Base-by-base conservation (phyloP, 345 rosid genomes). In the Hirschfeldia incana region DNA sequence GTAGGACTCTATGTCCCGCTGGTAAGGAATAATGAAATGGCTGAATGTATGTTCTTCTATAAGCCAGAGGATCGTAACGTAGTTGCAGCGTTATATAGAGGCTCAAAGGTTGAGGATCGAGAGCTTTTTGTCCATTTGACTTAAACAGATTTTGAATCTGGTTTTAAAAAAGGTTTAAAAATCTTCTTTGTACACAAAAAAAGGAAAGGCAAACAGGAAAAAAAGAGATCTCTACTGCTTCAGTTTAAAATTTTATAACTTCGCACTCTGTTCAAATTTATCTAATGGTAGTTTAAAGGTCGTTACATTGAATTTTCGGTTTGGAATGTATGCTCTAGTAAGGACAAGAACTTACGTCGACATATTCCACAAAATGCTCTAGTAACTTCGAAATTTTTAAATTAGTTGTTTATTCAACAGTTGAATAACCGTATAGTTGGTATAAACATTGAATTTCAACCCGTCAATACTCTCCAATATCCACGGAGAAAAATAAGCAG, bases 41-140 rank as follows among this genome's bases (percentile, higher is more conserved):
- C 46, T 42, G 46, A 42, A 42, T 42, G 46, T 42, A 42, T 42
- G 13, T 42, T 42, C 10, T 42, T 42, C 46, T 42, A 82, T 63
- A 80, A 69, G 2, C 97, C 92, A 2, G 86, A 81, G 16, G 97
- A 89, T 16, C 83, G 86, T 51, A 46, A 63, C 13, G 86, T 90
- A 12, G 84, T 78, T 16, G 86, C 86, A 68, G 84, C 85, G 2
- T 0, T 12, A 57, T 93, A 95, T 81, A 49, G 51, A 33, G 96
- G 93, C 26, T 93, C 96, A 1, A 63, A 12, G 63, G 85, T 91
- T 15, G 80, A 80, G 37, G 80, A 65, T 29, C 75, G 57, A 42
- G 46, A 3, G 46, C 46, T 42, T 42, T 42, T 42, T 39, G 13
- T 39, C 46, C 46, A 39, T 12, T 39, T 42, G 59, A 28, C 70